Percentiles rank a stretch among this genome's conserved stretches.
Evolutionary conservation across 805 yeast genomes (phyloP).

Genomic region (Schwanniomyces pseudopolymorphus): DNA sequence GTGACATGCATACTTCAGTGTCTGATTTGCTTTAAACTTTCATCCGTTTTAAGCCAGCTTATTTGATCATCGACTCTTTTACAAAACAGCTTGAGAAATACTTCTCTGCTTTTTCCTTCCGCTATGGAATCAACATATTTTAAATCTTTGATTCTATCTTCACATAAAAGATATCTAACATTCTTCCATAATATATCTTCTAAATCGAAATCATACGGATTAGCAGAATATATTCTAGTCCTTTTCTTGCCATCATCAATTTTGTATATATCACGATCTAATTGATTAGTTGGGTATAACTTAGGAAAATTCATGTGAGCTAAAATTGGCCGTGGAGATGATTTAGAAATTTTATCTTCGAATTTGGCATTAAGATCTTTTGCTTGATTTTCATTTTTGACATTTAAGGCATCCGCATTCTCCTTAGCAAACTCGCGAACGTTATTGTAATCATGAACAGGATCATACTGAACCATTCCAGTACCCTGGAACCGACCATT

Average conservation of each 20-base stretch:
- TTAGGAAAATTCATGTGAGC: slow-evolving; percentile 1
- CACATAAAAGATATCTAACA: background rate
- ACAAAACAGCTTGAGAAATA: background rate
- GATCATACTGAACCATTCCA: slow-evolving; percentile 36
- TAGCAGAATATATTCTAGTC: background rate
- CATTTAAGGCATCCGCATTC: background rate
- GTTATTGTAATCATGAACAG: slow-evolving; percentile 11
- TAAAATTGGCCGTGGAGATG: background rate
- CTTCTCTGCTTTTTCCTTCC: background rate
- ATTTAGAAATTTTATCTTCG: background rate
- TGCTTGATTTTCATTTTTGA: background rate
- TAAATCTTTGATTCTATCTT: background rate
- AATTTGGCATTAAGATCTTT: background rate
- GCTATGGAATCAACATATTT: background rate
- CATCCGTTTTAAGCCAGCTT: background rate
- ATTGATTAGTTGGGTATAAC: background rate
- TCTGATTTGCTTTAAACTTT: background rate
- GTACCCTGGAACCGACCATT: slow-evolving; percentile 19
- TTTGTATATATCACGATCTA: background rate
- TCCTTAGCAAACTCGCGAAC: background rate
- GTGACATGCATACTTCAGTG: background rate
- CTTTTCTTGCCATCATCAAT: background rate
- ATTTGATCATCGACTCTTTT: background rate
- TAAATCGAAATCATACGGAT: background rate
- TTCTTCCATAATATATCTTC: background rate